Conservation (phyloP, 768 basidiomycete genomes). For the Lactarius akahatsu region DNA sequence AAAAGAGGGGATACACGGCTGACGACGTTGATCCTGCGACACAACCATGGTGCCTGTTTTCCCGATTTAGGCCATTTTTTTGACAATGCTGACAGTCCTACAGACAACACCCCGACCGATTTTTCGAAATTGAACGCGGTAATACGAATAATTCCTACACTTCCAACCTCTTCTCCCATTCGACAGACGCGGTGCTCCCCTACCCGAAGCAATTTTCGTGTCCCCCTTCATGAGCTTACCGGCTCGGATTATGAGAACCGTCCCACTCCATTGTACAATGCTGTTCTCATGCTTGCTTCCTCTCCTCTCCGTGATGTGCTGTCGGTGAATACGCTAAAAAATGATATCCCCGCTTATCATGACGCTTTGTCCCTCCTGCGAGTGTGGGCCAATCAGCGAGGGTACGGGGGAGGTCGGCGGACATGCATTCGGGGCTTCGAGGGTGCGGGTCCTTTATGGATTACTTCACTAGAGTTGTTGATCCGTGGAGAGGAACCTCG, state of each 20-base stretch:
- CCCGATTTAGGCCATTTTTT: not conserved
- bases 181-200: constrained; percentile 70
- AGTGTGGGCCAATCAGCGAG: constrained; percentile 88
- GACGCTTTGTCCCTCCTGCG: constrained; percentile 79
- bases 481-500: constrained; percentile 64
- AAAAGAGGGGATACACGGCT: constrained; percentile 59
- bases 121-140: constrained; percentile 68
- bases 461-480: constrained; percentile 55
- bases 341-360: constrained; percentile 55
- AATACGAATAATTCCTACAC: constrained; percentile 71
- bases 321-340: constrained; percentile 46
- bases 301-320: constrained; percentile 51
- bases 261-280: constrained; percentile 81
- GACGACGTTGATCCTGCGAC: constrained; percentile 61
- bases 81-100: not conserved
- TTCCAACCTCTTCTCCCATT: constrained; percentile 61
- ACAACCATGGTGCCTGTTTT: constrained; percentile 47
- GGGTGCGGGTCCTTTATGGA: constrained; percentile 67
- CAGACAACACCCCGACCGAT: constrained; percentile 54
- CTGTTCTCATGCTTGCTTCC: constrained; percentile 55
- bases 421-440: constrained; percentile 71
- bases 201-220: constrained; percentile 63
- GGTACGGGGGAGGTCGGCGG: constrained; percentile 59
- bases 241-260: constrained; percentile 33
- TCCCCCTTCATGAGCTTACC: constrained; percentile 35